Evolutionary conservation across 106 monocot genomes (phyloP).

Genomic region (Xerophyta viscosa): DNA sequence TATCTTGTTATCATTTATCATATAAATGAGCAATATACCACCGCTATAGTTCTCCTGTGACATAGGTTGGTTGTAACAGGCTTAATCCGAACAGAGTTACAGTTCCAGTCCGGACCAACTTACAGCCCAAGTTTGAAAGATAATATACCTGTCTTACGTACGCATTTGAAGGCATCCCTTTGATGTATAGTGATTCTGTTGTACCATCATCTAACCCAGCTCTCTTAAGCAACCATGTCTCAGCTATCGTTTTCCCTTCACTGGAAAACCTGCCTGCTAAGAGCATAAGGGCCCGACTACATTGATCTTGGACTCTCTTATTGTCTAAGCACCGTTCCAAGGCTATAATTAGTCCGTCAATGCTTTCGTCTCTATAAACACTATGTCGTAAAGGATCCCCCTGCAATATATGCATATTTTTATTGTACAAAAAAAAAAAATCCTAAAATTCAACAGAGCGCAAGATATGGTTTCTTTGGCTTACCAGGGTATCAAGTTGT

Average conservation of each 20-base stretch:
- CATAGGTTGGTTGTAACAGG: no score
- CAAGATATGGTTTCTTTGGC: neutral
- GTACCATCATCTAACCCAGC: constrained; percentile 49
- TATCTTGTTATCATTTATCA: no score
- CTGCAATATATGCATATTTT: constrained; percentile 43
- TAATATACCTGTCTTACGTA: constrained; percentile 22
- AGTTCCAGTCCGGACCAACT: no score
- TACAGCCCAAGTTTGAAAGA: no score
- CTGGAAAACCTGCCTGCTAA: constrained; percentile 57
- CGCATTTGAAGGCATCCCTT: constrained; percentile 22
- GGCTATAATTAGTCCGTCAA: constrained; percentile 47
- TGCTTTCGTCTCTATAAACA: constrained; percentile 70
- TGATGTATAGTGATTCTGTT: constrained; percentile 30
- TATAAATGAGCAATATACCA: no score
- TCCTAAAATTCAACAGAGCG: neutral
- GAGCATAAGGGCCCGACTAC: constrained; percentile 51
- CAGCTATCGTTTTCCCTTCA: constrained; percentile 37
- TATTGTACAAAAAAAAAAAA: constrained; percentile 7
- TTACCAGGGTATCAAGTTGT: constrained; percentile 73
- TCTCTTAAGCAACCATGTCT: constrained; percentile 58
- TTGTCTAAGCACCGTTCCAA: constrained; percentile 44
- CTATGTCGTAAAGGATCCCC: constrained; percentile 58
- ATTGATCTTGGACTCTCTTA: constrained; percentile 55
- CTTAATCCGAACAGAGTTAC: no score
- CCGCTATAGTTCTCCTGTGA: no score